These are phyloP conservation scores for Creolimax fragrantissima DNA, from an alignment of 78 protist genomes.

Conservation along the genomic window DNA sequence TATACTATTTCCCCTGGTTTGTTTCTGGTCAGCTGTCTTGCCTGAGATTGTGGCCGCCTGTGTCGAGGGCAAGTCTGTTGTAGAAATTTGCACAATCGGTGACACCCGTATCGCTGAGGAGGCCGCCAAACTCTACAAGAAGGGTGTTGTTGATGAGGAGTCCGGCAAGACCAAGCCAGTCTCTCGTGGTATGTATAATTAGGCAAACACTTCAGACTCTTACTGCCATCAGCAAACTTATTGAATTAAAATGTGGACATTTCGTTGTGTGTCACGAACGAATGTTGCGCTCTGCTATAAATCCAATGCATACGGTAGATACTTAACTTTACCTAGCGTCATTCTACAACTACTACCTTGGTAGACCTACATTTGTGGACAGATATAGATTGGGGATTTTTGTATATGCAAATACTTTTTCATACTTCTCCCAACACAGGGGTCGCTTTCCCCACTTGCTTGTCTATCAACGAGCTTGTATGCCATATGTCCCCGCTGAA, in stretches of 20 bases:
- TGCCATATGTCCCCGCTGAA: conserved; percentile 90
- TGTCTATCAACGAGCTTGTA: conserved; percentile 80
- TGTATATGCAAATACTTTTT: no score
- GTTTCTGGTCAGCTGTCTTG: neutral
- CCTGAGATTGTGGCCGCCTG: neutral
- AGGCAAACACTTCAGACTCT: neutral
- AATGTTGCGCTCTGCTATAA: neutral
- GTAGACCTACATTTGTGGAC: neutral
- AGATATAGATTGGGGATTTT: no score
- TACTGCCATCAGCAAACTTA: neutral
- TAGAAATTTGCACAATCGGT: neutral
- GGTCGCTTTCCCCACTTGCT: conserved; percentile 92
- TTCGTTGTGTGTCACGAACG: no score
- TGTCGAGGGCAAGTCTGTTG: neutral
- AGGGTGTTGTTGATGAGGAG: neutral
- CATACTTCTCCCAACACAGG: no score
- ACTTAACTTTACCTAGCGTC: neutral
- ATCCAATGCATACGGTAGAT: neutral
- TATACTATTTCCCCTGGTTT: no score
- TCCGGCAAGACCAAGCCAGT: neutral
- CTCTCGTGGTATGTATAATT: neutral
- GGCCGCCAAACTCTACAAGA: neutral
- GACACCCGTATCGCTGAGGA: conserved; percentile 1
- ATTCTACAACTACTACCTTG: neutral
- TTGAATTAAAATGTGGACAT: no score